Base-by-base conservation (phyloP, 1,284 basidiomycete species). In the Rhodotorula mucilaginosa region DNA sequence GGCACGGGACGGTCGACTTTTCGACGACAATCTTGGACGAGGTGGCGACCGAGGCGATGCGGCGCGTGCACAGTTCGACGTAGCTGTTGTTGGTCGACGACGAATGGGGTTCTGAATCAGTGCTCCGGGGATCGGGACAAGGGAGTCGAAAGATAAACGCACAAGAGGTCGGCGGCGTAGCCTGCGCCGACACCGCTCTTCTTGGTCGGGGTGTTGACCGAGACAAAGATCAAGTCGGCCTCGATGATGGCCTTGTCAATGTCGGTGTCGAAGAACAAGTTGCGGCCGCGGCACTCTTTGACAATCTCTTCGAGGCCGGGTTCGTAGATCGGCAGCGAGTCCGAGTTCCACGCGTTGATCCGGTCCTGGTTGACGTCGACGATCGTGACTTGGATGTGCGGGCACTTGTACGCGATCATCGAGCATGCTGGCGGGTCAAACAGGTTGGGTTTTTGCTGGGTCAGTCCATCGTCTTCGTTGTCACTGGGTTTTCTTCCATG, bases 1-100 rank as follows among this genome's bases (percentile, higher is more conserved):
- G 89, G 84, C 95, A 98, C 51, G 96, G 96, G 44, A 99, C 96
- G 5, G 96, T 99, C 26, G 96, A 99, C 83, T 99, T 99, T 81
- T 99, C 97, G 69, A 99, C 95, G 75, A 99, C 96, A 79, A 99
- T 99, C 86, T 99, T 99, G 82, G 88, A 91, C 12, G 91, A 88
- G 51, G 85, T 90, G 51, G 97, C 91, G 69, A 98, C 90, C 65
- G 88, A 88, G 58, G 97, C 96, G 78, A 99, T 99, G 76, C 91
- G 91, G 76, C 96, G 92, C 54, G 97, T 98, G 57, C 95, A 96
- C 44, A 91, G 88, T 81, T 99, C 96, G 76, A 98, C 91, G 83
- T 94, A 97, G 85, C 93, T 97, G 71, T 15, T 71, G 34, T 34
- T 7, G 34, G 5, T 7, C 34, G 34, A 26, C 16, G n/a, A 5